Evolutionary conservation across 805 yeast species (phyloP).

Genomic region (Candida silvicultrix): DNA sequence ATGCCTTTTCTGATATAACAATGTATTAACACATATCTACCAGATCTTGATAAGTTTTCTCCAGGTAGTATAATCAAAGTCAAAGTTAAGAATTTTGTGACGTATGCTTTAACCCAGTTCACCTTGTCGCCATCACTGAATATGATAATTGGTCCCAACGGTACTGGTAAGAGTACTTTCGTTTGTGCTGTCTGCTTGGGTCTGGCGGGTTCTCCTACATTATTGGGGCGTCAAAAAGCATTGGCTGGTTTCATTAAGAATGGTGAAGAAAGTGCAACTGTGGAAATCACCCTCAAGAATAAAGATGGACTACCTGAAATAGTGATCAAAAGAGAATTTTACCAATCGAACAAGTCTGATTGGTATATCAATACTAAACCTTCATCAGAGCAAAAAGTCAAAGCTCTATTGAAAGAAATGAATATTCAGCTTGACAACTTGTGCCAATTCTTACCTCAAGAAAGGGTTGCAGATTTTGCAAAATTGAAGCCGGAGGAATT

Average conservation of each 20-base stretch:
- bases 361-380: constrained; percentile 44
- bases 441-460: constrained; percentile 94
- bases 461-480: constrained; percentile 90
- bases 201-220: constrained; percentile 69
- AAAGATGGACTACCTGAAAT: constrained; percentile 35
- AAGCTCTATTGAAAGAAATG: constrained; percentile 35
- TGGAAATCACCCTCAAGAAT: constrained; percentile 30
- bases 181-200: constrained; percentile 92
- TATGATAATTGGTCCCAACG: constrained; percentile 94
- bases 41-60: constrained; percentile 27
- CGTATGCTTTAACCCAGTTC: constrained; percentile 65
- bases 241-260: constrained; percentile 65
- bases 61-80: constrained; percentile 47
- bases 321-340: constrained; percentile 28
- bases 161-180: constrained; percentile 90
- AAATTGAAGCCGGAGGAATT: constrained; percentile 69
- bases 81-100: constrained; percentile 59
- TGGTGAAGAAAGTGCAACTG: constrained; percentile 36
- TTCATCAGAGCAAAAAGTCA: constrained; percentile 39
- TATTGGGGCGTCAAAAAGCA: constrained; percentile 62
- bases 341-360: constrained; percentile 33
- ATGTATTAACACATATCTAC: not conserved
- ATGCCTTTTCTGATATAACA: too few relatives aligned
- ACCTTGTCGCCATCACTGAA: constrained; percentile 77
- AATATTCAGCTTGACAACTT: constrained; percentile 86